A percentile compares a stretch with the other conserved stretches of the same genome.
These are phyloP conservation scores for Paramecium biaurelia DNA, from an alignment of 73 alveolate genomes.

Conservation along the genomic window DNA sequence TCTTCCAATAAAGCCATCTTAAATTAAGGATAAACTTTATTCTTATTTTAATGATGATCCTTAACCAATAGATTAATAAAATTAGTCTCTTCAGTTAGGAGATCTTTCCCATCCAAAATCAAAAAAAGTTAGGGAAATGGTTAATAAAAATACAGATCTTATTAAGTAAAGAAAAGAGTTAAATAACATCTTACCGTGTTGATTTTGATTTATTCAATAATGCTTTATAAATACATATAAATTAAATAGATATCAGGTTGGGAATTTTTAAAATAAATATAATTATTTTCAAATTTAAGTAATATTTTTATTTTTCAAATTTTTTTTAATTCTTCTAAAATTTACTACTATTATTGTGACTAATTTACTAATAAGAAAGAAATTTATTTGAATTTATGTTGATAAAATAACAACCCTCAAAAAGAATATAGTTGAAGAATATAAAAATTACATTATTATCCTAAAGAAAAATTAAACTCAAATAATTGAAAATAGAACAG, in stretches of 20 bases:
- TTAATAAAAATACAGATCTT: not conserved
- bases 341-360: not conserved
- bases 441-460: not conserved
- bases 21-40: not conserved
- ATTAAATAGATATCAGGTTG: not conserved
- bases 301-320: too few relatives aligned
- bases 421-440: too few relatives aligned
- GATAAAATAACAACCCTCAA: not conserved
- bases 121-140: conserved; percentile 43
- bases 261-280: not conserved
- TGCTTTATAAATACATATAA: not conserved
- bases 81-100: not conserved
- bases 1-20: not conserved
- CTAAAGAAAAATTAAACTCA: not conserved
- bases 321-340: too few relatives aligned
- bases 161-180: conserved; percentile 3
- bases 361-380: not conserved
- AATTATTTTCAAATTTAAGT: not conserved
- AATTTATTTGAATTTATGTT: not conserved
- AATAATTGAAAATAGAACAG: too few relatives aligned
- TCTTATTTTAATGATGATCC: not conserved
- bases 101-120: conserved; percentile 20
- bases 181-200: conserved; percentile 11
- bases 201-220: not conserved
- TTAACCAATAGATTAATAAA: not conserved